These are phyloP conservation scores for Collybia sp. DNA, from an alignment of 768 basidiomycete species.

Conservation along the genomic window DNA sequence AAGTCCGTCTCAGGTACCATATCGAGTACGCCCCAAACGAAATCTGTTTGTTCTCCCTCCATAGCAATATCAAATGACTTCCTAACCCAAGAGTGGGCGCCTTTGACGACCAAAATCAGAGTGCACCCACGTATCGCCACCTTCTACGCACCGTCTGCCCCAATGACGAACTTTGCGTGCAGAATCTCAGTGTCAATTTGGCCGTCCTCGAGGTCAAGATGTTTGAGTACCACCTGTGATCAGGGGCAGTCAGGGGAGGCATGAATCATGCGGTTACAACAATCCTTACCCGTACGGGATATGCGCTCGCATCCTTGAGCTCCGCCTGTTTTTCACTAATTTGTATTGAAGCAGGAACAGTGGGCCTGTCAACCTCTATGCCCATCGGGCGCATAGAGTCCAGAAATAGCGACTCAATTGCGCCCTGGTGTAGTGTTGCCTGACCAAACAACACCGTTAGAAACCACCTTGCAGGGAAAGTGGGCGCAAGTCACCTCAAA, in stretches of 20 bases:
- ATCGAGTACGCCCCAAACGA: slow-evolving; percentile 83
- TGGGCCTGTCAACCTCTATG: slow-evolving; percentile 45
- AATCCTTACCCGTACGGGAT: slow-evolving; percentile 31
- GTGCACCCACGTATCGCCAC: neutral
- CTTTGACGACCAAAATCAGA: slow-evolving; percentile 25
- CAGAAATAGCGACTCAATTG: slow-evolving; percentile 54
- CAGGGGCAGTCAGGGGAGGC: neutral
- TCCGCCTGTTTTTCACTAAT: slow-evolving; percentile 35
- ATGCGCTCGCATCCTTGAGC: slow-evolving; percentile 33
- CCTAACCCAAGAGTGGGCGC: slow-evolving; percentile 83
- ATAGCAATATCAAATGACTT: slow-evolving; percentile 59
- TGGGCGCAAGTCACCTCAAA: slow-evolving; percentile 47
- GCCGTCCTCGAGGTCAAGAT: slow-evolving; percentile 27
- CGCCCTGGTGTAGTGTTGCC: slow-evolving; percentile 61
- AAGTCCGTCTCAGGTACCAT: slow-evolving; percentile 67
- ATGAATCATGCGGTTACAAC: neutral
- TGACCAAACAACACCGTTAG: slow-evolving; percentile 16
- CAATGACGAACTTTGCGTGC: slow-evolving; percentile 70
- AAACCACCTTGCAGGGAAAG: neutral
- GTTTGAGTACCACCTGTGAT: slow-evolving; percentile 39
- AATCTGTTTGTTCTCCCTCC: slow-evolving; percentile 77
- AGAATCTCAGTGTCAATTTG: slow-evolving; percentile 48
- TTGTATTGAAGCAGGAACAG: slow-evolving; percentile 43
- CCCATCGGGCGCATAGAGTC: slow-evolving; percentile 47
- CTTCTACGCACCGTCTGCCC: slow-evolving; percentile 57